Evolutionary conservation across 805 yeast species (phyloP).

Genomic region (Candida tammaniensis): DNA sequence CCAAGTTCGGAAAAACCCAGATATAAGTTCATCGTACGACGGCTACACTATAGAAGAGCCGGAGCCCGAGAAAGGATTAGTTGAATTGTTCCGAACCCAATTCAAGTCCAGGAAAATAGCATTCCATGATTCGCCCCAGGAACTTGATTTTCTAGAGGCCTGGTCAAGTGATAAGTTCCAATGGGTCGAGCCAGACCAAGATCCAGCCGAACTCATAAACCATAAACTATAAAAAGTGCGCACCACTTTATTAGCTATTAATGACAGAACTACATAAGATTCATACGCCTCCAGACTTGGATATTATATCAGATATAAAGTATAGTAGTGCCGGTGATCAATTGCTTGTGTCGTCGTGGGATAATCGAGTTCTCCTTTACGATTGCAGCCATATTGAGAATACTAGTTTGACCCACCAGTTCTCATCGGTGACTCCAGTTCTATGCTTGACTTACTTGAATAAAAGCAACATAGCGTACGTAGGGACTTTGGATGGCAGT

Average conservation of each 20-base stretch:
- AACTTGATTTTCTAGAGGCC: conserved; percentile 32
- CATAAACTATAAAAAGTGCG: background rate
- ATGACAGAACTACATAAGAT: no score
- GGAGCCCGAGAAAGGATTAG: conserved; percentile 1
- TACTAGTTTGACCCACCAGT: conserved; percentile 1
- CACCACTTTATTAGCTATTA: no score
- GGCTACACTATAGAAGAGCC: conserved; percentile 24
- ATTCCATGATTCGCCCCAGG: conserved; percentile 36
- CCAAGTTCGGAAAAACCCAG: conserved; percentile 19
- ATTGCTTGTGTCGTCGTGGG: conserved; percentile 59
- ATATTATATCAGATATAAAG: conserved; percentile 41
- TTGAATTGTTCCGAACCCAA: conserved; percentile 19
- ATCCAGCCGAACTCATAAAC: conserved; percentile 35
- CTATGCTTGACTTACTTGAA: conserved; percentile 27
- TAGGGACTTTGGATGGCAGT: conserved; percentile 56
- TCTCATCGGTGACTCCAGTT: conserved; percentile 19
- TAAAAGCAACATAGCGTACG: conserved; percentile 30
- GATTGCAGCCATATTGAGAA: conserved; percentile 16
- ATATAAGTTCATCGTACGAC: conserved; percentile 16
- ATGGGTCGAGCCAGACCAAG: conserved; percentile 48
- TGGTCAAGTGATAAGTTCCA: conserved; percentile 37
- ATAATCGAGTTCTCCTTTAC: conserved; percentile 45
- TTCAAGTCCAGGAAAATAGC: conserved; percentile 30
- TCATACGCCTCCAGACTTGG: conserved; percentile 27
- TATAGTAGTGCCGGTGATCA: conserved; percentile 35